Conservation (phyloP, 2,329 filamentous ascomycete genomes). For the Paracoccidioides brasiliensis region DNA sequence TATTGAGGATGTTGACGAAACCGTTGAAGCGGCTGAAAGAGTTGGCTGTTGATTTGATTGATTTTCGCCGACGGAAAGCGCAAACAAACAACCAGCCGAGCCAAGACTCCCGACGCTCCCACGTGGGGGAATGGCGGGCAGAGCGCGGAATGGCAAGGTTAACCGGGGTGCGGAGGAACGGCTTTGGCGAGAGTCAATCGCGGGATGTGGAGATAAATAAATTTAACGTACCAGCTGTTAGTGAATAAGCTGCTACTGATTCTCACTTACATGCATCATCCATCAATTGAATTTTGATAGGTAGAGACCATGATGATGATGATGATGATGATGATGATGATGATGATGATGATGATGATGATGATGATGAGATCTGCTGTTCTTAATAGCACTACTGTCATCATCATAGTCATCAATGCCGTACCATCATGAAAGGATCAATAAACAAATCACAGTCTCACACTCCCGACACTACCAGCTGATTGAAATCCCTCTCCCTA, state of each 20-base stretch:
- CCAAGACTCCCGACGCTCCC: neutral
- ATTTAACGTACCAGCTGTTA: too few species aligned
- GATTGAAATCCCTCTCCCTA: neutral
- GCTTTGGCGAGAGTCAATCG: neutral
- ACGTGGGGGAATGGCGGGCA: neutral
- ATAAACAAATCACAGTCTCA: neutral
- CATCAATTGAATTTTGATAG: too few species aligned
- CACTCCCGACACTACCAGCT: neutral
- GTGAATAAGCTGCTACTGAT: too few species aligned
- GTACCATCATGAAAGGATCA: too few species aligned
- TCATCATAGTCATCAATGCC: too few species aligned
- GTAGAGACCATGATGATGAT: too few species aligned
- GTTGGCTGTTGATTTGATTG: neutral
- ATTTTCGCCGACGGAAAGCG: conserved; percentile 8
- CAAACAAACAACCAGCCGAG: neutral
- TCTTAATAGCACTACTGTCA: too few species aligned
- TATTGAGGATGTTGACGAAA: neutral
- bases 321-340: too few species aligned
- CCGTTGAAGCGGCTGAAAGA: neutral
- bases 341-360: too few species aligned
- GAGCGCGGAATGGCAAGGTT: neutral
- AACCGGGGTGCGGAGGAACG: neutral
- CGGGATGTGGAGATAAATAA: too few species aligned
- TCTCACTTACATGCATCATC: too few species aligned
- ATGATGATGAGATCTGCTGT: too few species aligned